Evolutionary conservation across 2,329 filamentous ascomycete species (phyloP).

Genomic region (Ceratocystis cubensis): DNA sequence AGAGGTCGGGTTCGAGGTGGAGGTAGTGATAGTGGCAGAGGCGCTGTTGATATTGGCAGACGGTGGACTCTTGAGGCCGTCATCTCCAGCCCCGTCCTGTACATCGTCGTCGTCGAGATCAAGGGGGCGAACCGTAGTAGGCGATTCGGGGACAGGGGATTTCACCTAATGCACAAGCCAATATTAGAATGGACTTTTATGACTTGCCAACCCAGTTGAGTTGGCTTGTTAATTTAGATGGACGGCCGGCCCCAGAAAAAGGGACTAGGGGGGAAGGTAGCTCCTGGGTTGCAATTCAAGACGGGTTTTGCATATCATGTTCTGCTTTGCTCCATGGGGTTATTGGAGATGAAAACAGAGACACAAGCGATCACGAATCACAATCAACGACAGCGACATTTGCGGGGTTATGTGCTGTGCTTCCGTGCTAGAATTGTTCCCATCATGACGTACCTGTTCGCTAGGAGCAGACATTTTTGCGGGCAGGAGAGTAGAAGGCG

Average conservation of each 20-base stretch:
- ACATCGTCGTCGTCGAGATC: constrained; percentile 60
- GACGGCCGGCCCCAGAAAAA: not conserved
- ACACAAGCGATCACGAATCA: not conserved
- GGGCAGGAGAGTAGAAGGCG: not conserved
- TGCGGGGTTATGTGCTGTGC: not conserved
- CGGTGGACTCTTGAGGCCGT: constrained; percentile 26
- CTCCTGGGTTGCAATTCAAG: not conserved
- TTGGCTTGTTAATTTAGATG: not conserved
- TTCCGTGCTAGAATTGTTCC: constrained; percentile 23
- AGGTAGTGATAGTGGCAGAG: constrained; percentile 18
- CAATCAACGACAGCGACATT: not conserved
- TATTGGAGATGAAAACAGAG: not conserved
- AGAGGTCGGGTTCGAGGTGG: constrained; percentile 24
- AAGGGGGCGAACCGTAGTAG: constrained; percentile 51
- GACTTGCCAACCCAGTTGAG: not conserved
- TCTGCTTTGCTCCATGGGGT: too few relatives aligned
- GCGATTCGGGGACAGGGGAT: constrained; percentile 45
- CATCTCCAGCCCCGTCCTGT: constrained; percentile 43
- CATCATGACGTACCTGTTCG: constrained; percentile 30
- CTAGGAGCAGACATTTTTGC: constrained; percentile 34
- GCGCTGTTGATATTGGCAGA: constrained; percentile 16
- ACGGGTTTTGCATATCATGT: not conserved
- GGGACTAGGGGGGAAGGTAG: not conserved
- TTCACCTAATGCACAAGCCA: constrained; percentile 31
- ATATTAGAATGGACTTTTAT: constrained; percentile 1